Conservation (phyloP, 352 stramenopile genomes). For the Globisporangium uncinulatum region DNA sequence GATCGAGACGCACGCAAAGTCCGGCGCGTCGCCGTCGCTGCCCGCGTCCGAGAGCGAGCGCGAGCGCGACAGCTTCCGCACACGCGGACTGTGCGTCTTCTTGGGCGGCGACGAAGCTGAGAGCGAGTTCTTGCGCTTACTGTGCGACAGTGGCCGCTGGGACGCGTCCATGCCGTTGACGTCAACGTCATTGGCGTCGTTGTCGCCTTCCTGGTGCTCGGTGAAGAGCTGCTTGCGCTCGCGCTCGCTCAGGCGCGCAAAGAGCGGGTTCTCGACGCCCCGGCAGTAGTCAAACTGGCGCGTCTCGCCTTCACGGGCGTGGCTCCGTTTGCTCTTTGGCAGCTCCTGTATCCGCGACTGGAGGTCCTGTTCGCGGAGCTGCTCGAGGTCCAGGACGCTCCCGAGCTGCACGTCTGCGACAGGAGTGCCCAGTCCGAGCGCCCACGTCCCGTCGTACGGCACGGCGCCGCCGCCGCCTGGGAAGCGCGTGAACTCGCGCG, state of each 20-base stretch:
- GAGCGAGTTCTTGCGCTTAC: slow-evolving; percentile 13
- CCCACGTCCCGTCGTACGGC: slow-evolving; percentile 80
- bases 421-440: slow-evolving; percentile 57
- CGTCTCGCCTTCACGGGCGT: slow-evolving; percentile 61
- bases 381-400: slow-evolving; percentile 63
- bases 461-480: slow-evolving; percentile 67
- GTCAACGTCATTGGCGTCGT: background rate
- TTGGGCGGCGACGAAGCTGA: slow-evolving; percentile 13
- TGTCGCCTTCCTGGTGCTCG: slow-evolving; percentile 23
- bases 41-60: slow-evolving; percentile 4
- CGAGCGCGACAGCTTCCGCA: slow-evolving; percentile 2
- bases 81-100: slow-evolving; percentile 11
- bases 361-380: slow-evolving; percentile 40
- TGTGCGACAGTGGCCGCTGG: background rate
- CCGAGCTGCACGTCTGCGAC: slow-evolving; percentile 63
- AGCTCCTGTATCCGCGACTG: slow-evolving; percentile 54
- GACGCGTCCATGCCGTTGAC: too few relatives aligned
- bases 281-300: slow-evolving; percentile 78
- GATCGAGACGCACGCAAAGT: slow-evolving; percentile 77
- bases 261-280: slow-evolving; percentile 74
- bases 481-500: slow-evolving; percentile 75
- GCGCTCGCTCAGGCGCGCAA: slow-evolving; percentile 56
- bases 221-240: slow-evolving; percentile 69
- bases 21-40: slow-evolving; percentile 19
- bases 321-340: slow-evolving; percentile 46